These are phyloP conservation scores for Kwoniella sp. DNA, from an alignment of 768 basidiomycete species.

Conservation along the genomic window DNA sequence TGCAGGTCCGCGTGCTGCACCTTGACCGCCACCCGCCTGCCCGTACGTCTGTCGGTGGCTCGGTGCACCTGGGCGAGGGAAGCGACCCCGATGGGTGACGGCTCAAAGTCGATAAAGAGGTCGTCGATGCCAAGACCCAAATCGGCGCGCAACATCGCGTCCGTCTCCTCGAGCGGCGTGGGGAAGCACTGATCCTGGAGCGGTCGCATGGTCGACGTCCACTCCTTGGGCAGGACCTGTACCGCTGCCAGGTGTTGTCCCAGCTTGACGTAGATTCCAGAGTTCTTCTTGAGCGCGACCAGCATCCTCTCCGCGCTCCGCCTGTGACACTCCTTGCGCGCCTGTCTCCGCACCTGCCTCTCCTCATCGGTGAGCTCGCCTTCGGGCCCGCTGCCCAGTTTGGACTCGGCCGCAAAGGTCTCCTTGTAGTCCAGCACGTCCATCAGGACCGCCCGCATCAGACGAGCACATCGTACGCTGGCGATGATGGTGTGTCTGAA, in stretches of 20 bases:
- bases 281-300: conserved; percentile 79
- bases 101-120: conserved; percentile 79
- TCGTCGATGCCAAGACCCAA: conserved; percentile 63
- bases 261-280: conserved; percentile 54
- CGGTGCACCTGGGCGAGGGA: conserved; percentile 92
- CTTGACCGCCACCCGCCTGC: conserved; percentile 71
- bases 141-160: conserved; percentile 71
- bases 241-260: conserved; percentile 80
- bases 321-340: conserved; percentile 72
- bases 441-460: conserved; percentile 59
- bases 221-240: conserved; percentile 60
- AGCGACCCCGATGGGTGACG: conserved; percentile 85
- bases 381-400: conserved; percentile 55
- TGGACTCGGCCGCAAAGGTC: conserved; percentile 38
- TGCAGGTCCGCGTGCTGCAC: conserved; percentile 85
- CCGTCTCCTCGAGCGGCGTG: conserved; percentile 71
- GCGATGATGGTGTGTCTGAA: conserved; percentile 74
- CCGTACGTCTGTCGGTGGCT: conserved; percentile 66
- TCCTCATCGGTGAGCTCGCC: conserved; percentile 53
- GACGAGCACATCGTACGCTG: conserved; percentile 68
- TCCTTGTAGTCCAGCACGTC: conserved; percentile 45
- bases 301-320: conserved; percentile 76
- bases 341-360: conserved; percentile 63
- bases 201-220: conserved; percentile 55
- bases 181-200: conserved; percentile 88